Percentiles rank a stretch among this genome's conserved stretches.
phyloP scores from a whole-genome alignment of 768 basidiomycete genomes.

The Naganishia onofrii region DNA sequence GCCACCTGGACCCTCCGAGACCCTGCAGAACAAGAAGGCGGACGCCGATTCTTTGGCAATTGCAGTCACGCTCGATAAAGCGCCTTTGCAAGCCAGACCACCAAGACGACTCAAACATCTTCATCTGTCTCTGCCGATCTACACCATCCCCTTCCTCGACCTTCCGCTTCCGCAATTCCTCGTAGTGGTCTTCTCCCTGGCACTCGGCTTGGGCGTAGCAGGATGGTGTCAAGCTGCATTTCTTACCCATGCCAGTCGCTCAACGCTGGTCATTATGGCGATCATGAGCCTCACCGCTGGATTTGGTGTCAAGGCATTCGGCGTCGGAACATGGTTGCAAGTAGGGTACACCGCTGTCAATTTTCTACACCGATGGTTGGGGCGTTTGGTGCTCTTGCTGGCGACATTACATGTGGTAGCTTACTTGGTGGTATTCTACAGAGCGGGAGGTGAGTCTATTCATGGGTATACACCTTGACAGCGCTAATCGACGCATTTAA shows the following conservation, averaged over 20 bases:
- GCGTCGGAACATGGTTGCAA: conserved; percentile 35
- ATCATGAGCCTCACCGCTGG: conserved; percentile 34
- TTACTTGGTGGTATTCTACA: conserved; percentile 29
- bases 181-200: conserved; percentile 30
- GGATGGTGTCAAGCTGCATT: conserved; percentile 36
- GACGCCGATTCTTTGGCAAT: neutral
- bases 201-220: conserved; percentile 32
- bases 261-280: conserved; percentile 35
- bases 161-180: conserved; percentile 32
- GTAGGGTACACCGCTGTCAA: conserved; percentile 37
- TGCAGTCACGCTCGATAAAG: neutral
- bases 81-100: neutral
- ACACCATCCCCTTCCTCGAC: conserved; percentile 31
- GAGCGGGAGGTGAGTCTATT: conserved; percentile 24
- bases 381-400: conserved; percentile 35
- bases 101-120: conserved; percentile 28
- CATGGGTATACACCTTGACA: no score
- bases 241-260: conserved; percentile 34
- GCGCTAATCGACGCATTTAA: neutral
- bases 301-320: conserved; percentile 35
- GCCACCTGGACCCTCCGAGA: neutral
- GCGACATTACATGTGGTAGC: conserved; percentile 36
- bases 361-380: conserved; percentile 39
- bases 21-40: neutral
- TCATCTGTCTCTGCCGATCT: conserved; percentile 21